phyloP scores from a whole-genome alignment of 495 filamentous ascomycete species.

The Penicillium taxi region DNA sequence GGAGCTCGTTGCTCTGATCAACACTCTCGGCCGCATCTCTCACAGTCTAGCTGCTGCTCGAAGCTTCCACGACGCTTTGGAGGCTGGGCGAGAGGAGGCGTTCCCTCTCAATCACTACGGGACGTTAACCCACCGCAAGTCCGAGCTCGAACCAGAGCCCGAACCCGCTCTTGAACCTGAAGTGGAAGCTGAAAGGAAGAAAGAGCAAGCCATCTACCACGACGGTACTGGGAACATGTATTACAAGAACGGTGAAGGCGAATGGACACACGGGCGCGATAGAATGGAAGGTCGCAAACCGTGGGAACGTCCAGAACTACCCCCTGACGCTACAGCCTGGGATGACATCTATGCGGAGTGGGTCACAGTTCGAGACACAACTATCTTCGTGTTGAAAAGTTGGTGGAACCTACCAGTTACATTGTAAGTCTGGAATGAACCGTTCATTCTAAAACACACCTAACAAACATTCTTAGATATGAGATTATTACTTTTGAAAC shows the following conservation, averaged over 20 bases:
- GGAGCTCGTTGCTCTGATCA: slow-evolving; percentile 88
- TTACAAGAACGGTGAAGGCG: slow-evolving; percentile 35
- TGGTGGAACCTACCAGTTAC: slow-evolving; percentile 63
- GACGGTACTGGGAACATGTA: slow-evolving; percentile 35
- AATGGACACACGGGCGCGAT: slow-evolving; percentile 28
- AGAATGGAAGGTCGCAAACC: slow-evolving; percentile 18
- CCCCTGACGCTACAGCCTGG: slow-evolving; percentile 33
- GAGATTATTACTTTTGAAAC: slow-evolving; percentile 54
- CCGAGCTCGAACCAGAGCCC: slow-evolving; percentile 6
- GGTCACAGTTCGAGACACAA: slow-evolving; percentile 49
- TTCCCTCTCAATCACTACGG: slow-evolving; percentile 27
- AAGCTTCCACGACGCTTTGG: slow-evolving; percentile 58
- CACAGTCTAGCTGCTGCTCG: slow-evolving; percentile 67
- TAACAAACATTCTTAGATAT: slow-evolving; percentile 34
- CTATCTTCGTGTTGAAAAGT: slow-evolving; percentile 55
- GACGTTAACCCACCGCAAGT: slow-evolving; percentile 13
- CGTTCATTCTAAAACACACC: neutral
- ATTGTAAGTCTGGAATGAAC: slow-evolving; percentile 50
- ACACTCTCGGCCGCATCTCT: slow-evolving; percentile 81
- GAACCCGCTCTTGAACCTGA: neutral
- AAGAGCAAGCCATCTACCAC: slow-evolving; percentile 19
- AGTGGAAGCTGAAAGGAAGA: slow-evolving; percentile 4
- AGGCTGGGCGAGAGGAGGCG: slow-evolving; percentile 29
- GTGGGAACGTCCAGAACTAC: slow-evolving; percentile 28
- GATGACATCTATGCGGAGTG: slow-evolving; percentile 61